Evolutionary conservation across 208 protist genomes (phyloP).

Genomic region (Acanthamoeba castellanii): DNA sequence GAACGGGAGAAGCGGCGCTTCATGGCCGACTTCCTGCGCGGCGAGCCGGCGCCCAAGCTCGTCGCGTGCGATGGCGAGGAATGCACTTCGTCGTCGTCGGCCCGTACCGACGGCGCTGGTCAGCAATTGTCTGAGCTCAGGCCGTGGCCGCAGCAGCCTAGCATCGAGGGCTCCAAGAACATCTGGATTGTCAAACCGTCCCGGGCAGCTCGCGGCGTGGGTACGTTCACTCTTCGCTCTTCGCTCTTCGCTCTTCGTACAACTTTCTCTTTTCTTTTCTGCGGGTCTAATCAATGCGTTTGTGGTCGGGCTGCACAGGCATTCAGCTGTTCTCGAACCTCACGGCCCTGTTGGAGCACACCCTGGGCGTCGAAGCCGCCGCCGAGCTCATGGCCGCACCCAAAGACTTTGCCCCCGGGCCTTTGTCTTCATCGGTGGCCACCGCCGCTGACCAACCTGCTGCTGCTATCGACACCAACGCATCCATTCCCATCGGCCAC

Average conservation of each 20-base stretch:
- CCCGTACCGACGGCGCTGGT: too few relatives aligned
- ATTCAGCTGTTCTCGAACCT: constrained; percentile 77
- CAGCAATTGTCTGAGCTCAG: not conserved
- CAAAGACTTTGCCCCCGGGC: not conserved
- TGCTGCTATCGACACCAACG: not conserved
- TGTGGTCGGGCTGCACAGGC: constrained; percentile 47
- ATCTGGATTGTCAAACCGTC: constrained; percentile 84
- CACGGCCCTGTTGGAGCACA: constrained; percentile 68
- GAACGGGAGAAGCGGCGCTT: constrained; percentile 26
- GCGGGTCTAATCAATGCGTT: not conserved
- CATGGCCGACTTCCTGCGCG: constrained; percentile 16
- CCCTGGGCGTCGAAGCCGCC: constrained; percentile 10
- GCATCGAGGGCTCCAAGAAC: constrained; percentile 79
- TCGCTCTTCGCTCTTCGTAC: not conserved
- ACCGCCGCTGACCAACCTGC: not conserved
- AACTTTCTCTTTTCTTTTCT: not conserved
- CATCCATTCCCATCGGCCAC: not conserved
- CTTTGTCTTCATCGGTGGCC: not conserved
- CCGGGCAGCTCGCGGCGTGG: constrained; percentile 30
- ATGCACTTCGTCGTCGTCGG: not conserved
- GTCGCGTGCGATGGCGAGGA: not conserved
- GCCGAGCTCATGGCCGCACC: not conserved
- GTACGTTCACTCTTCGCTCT: constrained; percentile 26
- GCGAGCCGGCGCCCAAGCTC: not conserved
- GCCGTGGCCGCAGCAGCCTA: constrained; percentile 55